A percentile compares a stretch with the other conserved stretches of the same genome.
These are phyloP conservation scores for Rossbeevera mucosa DNA, from an alignment of 768 basidiomycete genomes.

Conservation along the genomic window DNA sequence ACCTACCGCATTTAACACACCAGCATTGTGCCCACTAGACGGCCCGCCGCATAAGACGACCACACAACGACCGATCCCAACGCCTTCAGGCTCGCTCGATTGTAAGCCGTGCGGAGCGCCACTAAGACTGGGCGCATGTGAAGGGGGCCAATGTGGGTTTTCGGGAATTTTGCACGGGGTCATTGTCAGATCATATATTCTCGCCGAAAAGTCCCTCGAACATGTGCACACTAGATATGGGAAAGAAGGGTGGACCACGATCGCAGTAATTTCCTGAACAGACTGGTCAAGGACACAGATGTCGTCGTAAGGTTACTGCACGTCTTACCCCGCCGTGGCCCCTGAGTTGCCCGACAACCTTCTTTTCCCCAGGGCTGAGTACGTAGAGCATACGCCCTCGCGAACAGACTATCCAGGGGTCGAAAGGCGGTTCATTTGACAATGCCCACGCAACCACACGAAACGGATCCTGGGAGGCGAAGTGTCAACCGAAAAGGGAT, in stretches of 20 bases:
- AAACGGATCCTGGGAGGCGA: conserved; percentile 18
- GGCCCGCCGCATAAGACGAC: conserved; percentile 63
- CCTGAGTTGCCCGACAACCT: conserved; percentile 46
- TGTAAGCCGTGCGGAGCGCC: conserved; percentile 70
- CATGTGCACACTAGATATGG: conserved; percentile 66
- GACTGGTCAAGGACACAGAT: conserved; percentile 19
- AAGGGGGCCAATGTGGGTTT: conserved; percentile 61
- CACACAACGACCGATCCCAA: conserved; percentile 55
- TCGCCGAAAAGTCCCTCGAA: conserved; percentile 63
- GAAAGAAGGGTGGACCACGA: conserved; percentile 56
- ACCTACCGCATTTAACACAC: conserved; percentile 61
- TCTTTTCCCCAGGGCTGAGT: conserved; percentile 40
- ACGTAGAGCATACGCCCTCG: conserved; percentile 53
- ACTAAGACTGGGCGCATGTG: conserved; percentile 45
- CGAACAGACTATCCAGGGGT: conserved; percentile 60
- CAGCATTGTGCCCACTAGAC: conserved; percentile 69
- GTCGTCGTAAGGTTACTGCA: background rate
- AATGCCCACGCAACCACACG: conserved; percentile 57
- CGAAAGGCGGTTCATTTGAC: conserved; percentile 36
- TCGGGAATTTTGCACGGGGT: conserved; percentile 31
- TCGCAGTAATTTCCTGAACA: conserved; percentile 57
- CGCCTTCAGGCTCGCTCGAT: conserved; percentile 54
- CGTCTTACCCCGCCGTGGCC: conserved; percentile 69
- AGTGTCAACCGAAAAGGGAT: conserved; percentile 3
- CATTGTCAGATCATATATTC: conserved; percentile 61